Conservation (phyloP, 2,329 filamentous ascomycete species). For the Tolypocladium guangdongense region DNA sequence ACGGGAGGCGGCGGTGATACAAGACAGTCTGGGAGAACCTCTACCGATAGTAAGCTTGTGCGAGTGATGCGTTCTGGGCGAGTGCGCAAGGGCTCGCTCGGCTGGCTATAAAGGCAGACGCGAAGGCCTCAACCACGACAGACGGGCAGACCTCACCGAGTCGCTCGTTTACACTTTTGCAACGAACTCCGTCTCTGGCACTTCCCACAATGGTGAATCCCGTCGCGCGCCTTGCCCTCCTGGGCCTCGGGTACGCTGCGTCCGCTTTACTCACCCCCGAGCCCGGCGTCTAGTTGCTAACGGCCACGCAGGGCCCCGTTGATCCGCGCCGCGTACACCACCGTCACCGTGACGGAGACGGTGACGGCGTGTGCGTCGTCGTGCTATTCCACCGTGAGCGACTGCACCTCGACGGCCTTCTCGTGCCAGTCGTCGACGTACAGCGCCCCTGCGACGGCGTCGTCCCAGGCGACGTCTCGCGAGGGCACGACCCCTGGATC, state of each 20-base stretch:
- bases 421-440: background rate
- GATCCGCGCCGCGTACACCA: background rate
- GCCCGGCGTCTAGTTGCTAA: background rate
- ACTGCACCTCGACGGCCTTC: background rate
- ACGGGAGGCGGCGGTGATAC: background rate
- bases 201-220: background rate
- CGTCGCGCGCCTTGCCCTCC: background rate
- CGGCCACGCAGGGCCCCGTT: background rate
- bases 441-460: background rate
- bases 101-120: background rate
- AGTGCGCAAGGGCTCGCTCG: background rate
- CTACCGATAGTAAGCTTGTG: background rate
- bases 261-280: background rate
- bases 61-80: background rate
- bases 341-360: background rate
- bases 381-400: background rate
- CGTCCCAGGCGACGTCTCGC: background rate
- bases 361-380: background rate
- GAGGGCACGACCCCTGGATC: background rate
- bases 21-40: background rate
- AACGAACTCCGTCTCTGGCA: background rate
- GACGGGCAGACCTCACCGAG: background rate
- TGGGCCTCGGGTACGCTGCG: background rate
- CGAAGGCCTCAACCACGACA: background rate
- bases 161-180: background rate